phyloP scores from a whole-genome alignment of 164 flowering plant species.

The Warburgia ugandensis region DNA sequence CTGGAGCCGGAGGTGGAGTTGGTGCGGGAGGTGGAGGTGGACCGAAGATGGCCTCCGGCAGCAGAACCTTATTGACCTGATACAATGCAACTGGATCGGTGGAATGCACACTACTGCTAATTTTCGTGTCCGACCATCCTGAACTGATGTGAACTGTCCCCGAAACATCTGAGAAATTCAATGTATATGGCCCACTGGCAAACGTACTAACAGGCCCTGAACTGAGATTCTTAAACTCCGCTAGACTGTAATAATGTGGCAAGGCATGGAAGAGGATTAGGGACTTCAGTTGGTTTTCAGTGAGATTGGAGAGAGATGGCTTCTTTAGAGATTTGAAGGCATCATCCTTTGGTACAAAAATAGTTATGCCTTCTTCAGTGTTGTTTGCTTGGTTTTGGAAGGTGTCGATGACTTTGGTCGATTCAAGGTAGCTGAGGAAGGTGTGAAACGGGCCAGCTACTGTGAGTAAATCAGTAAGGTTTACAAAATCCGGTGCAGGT shows the following conservation, averaged over 20 bases:
- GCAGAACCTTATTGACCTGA: conserved; percentile 61
- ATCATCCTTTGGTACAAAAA: conserved; percentile 69
- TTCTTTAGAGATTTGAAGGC: conserved; percentile 65
- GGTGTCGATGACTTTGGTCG: conserved; percentile 67
- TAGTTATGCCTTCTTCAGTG: conserved; percentile 70
- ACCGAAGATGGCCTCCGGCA: conserved; percentile 84
- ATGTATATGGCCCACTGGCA: conserved; percentile 57
- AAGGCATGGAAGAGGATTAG: conserved; percentile 68
- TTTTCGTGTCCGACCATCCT: conserved; percentile 61
- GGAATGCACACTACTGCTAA: conserved; percentile 67
- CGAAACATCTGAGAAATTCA: conserved; percentile 56
- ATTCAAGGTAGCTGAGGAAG: conserved; percentile 49
- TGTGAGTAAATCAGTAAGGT: conserved; percentile 60
- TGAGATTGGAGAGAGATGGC: conserved; percentile 65
- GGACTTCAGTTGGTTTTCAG: conserved; percentile 56
- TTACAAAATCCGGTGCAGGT: conserved; percentile 57
- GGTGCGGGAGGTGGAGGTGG: conserved; percentile 65
- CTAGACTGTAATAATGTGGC: conserved; percentile 54
- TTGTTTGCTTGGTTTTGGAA: conserved; percentile 86
- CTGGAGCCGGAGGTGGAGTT: conserved; percentile 83
- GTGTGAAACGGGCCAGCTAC: conserved; percentile 83
- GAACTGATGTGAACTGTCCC: conserved; percentile 56
- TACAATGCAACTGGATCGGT: conserved; percentile 72
- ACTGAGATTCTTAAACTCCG: conserved; percentile 79
- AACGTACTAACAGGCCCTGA: conserved; percentile 46